Percentiles rank a stretch among this genome's conserved stretches.
Evolutionary conservation across 495 filamentous ascomycete genomes (phyloP).

Genomic region (Neurospora cerealis): DNA sequence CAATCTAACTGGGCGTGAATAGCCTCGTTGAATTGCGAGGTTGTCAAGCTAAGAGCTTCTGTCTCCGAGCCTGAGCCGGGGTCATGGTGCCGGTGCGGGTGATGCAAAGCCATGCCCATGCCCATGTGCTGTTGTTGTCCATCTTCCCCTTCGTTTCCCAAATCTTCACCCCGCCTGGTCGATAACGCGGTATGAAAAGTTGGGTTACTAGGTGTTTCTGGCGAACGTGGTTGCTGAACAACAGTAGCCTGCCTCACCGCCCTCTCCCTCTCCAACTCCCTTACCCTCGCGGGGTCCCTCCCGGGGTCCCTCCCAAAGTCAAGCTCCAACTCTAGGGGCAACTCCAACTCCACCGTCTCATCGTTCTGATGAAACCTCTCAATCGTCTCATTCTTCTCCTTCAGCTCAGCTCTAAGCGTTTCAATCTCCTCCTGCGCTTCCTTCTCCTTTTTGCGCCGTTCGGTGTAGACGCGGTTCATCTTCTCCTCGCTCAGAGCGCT

Average conservation of each 20-base stretch:
- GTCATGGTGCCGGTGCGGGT: neutral
- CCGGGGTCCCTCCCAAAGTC: slow-evolving; percentile 20
- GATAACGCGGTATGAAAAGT: neutral
- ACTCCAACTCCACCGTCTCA: slow-evolving; percentile 36
- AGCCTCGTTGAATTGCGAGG: neutral
- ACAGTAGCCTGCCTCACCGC: neutral
- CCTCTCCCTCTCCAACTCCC: neutral
- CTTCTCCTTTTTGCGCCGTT: slow-evolving; percentile 38
- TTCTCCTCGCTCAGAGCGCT: slow-evolving; percentile 51
- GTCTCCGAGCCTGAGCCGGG: neutral
- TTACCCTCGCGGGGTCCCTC: neutral
- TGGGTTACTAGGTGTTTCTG: neutral
- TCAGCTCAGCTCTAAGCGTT: slow-evolving; percentile 43
- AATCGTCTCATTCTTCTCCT: slow-evolving; percentile 40
- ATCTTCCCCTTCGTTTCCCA: neutral
- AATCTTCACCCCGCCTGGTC: neutral
- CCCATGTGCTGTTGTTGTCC: neutral
- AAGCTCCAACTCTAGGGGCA: slow-evolving; percentile 26
- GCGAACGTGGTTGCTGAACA: neutral
- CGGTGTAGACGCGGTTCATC: slow-evolving; percentile 52
- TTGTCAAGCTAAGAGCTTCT: neutral
- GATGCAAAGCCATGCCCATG: neutral
- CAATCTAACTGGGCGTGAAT: neutral
- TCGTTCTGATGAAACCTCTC: slow-evolving; percentile 32
- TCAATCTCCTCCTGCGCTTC: slow-evolving; percentile 32